Conservation (phyloP, 495 filamentous ascomycete species). For the Amphirosellinia nigrospora region DNA sequence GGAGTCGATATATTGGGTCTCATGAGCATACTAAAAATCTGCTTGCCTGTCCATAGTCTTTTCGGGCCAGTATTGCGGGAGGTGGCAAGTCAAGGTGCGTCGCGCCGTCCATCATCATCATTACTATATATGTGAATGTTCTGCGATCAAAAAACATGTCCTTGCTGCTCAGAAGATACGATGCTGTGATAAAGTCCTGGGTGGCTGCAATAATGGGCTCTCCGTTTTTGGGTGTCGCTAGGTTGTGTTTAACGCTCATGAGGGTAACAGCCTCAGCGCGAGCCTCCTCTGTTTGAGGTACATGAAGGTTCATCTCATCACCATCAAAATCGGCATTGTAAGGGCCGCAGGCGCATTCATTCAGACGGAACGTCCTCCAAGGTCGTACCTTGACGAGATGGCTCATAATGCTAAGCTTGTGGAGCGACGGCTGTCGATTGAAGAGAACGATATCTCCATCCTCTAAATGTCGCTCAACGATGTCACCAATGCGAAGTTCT, state of each 20-base stretch:
- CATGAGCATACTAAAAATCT: slow-evolving; percentile 96
- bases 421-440: slow-evolving; percentile 95
- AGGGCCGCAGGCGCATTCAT: slow-evolving; percentile 96
- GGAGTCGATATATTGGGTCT: slow-evolving; percentile 80
- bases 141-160: slow-evolving; percentile 89
- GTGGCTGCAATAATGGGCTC: slow-evolving; percentile 98
- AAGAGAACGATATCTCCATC: slow-evolving; percentile 97
- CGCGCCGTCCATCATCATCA: slow-evolving; percentile 89
- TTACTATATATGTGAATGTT: slow-evolving; percentile 85
- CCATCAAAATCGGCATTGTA: slow-evolving; percentile 99
- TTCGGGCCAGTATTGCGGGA: slow-evolving; percentile 82
- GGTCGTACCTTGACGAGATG: slow-evolving; percentile 92
- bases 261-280: slow-evolving; percentile 92
- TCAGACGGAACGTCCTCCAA: slow-evolving; percentile 94
- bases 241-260: slow-evolving; percentile 98
- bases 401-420: slow-evolving; percentile 96
- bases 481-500: slow-evolving; percentile 78
- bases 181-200: slow-evolving; percentile 97
- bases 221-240: slow-evolving; percentile 95
- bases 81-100: slow-evolving; percentile 83
- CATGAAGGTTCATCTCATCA: slow-evolving; percentile 98
- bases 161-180: slow-evolving; percentile 90
- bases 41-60: slow-evolving; percentile 95
- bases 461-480: slow-evolving; percentile 92
- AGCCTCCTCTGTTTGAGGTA: slow-evolving; percentile 97